Percentiles rank a stretch among this genome's conserved stretches.
Conservation (phyloP, 371 early-diverging fungal species). For the Mucor piriformis region DNA sequence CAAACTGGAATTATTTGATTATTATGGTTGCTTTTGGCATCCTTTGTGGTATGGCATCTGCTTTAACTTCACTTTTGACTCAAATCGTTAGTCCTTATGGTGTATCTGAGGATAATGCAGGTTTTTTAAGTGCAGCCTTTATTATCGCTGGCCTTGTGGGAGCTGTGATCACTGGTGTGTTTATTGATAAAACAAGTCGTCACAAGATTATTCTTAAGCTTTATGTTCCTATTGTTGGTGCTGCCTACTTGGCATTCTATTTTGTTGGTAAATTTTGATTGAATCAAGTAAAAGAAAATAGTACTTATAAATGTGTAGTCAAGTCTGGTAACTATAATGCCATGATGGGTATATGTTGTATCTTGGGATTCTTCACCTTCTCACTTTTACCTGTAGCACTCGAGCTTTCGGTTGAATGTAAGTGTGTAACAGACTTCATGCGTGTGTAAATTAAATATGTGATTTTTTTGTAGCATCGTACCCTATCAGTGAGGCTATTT, state of each 20-base stretch:
- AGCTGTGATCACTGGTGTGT: constrained; percentile 43
- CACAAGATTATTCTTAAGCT: constrained; percentile 46
- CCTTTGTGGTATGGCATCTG: constrained; percentile 66
- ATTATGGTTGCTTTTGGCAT: constrained; percentile 59
- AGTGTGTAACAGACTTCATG: no score
- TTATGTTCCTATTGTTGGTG: constrained; percentile 53
- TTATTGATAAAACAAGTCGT: constrained; percentile 53
- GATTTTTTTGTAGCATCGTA: constrained; percentile 33
- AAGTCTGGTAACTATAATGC: constrained; percentile 28
- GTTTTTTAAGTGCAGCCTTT: constrained; percentile 59
- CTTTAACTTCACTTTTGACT: constrained; percentile 61
- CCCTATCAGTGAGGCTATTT: constrained; percentile 47
- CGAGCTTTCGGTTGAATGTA: constrained; percentile 52
- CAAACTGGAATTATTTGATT: constrained; percentile 61
- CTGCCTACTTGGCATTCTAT: constrained; percentile 52
- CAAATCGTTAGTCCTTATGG: constrained; percentile 67
- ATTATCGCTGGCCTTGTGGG: constrained; percentile 60
- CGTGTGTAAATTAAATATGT: not conserved
- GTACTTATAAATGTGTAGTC: constrained; percentile 18
- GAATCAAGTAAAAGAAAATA: not conserved
- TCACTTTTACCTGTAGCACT: constrained; percentile 47
- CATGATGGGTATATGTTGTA: constrained; percentile 31
- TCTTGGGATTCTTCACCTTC: constrained; percentile 47
- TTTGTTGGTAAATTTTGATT: constrained; percentile 44
- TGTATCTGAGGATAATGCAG: constrained; percentile 59